A percentile compares a stretch with the other conserved stretches of the same genome.
phyloP scores from a whole-genome alignment of 2,329 filamentous ascomycete genomes.

The Fusarium haematococcum region DNA sequence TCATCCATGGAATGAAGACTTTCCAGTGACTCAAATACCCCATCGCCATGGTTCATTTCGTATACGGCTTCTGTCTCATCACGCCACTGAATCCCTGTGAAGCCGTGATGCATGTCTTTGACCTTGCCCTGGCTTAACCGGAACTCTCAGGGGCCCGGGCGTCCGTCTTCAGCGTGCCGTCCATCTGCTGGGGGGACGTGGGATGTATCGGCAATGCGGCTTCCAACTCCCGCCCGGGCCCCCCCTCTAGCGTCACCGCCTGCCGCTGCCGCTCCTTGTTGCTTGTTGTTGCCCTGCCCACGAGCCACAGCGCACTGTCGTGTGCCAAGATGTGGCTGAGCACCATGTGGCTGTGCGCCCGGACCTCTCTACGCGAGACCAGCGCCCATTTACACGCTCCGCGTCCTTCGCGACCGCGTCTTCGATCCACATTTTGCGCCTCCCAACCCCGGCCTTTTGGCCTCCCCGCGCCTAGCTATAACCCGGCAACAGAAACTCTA shows the following conservation, averaged over 20 bases:
- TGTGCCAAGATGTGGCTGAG: constrained; percentile 6
- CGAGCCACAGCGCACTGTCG: constrained; percentile 23
- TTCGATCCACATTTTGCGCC: constrained; percentile 28
- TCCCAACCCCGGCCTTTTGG: constrained; percentile 44
- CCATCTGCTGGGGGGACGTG: not conserved
- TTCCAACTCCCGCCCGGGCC: constrained; percentile 12
- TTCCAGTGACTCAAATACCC: constrained; percentile 2
- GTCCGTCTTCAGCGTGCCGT: not conserved
- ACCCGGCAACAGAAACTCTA: constrained; percentile 17
- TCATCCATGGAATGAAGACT: not conserved
- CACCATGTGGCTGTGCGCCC: constrained; percentile 18
- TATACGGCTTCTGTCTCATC: constrained; percentile 10
- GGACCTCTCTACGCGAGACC: constrained; percentile 37
- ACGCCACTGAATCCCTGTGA: constrained; percentile 35
- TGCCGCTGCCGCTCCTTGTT: constrained; percentile 25
- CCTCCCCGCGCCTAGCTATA: constrained; percentile 23
- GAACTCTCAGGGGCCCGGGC: not conserved
- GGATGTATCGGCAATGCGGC: not conserved
- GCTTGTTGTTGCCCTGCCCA: not conserved
- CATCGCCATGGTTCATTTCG: not conserved
- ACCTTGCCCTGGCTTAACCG: not conserved
- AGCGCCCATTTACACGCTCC: constrained; percentile 45
- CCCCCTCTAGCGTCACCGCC: constrained; percentile 16
- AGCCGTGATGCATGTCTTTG: constrained; percentile 30
- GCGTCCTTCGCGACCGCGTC: constrained; percentile 43